Evolutionary conservation across 345 rosid genomes (phyloP), one percentile per base, ranked within the genome.

Genomic region (Firmiana major): DNA sequence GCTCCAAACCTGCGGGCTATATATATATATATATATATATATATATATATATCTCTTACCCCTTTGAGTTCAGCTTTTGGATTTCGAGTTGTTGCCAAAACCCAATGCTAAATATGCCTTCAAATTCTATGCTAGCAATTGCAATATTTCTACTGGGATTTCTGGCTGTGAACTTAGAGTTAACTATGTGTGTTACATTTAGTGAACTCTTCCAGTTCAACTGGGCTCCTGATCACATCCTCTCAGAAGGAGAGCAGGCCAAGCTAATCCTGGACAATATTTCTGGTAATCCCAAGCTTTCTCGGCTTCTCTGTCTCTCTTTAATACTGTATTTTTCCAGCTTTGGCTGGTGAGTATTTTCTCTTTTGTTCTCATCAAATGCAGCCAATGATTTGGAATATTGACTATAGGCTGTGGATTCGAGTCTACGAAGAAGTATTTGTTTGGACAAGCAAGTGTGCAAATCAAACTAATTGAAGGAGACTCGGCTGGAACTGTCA

Each of bases 401-500:
- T 28, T 49, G 26, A 17, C 26, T 71, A n/a, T 16, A 71, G 74
- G 62, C 34, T 71, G 74, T 71, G 74, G 74, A 51, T 71, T 71
- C 51, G 74, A 71, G 60, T 71, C 74, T 19, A 51, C 4, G 60
- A 71, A 71, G 60, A 71, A 31, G 9, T 71, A 71, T 31, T 17
- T 71, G 62, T 71, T 31, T 51, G 74, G 62, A 6, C 74, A 71
- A 71, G 62, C 62, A 19, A 71, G 74, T 19, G 74, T 51, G 45
- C 74, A 51, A 40, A 71, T 71, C 60, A 71, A 51, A 51, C 60
- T 71, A 34, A 71, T 71, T 19, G 58, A 49, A 49, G 74, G 74
- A 28, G 74, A 71, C 60, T 71, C 74, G 3, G 60, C 74, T 49
- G 74, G 74, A 71, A 71, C 45, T 21, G 60, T 71, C 28, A 51